Percentiles rank a stretch among this genome's conserved stretches.
phyloP scores from a whole-genome alignment of 441 rosid species.

The Eutrema salsugineum region DNA sequence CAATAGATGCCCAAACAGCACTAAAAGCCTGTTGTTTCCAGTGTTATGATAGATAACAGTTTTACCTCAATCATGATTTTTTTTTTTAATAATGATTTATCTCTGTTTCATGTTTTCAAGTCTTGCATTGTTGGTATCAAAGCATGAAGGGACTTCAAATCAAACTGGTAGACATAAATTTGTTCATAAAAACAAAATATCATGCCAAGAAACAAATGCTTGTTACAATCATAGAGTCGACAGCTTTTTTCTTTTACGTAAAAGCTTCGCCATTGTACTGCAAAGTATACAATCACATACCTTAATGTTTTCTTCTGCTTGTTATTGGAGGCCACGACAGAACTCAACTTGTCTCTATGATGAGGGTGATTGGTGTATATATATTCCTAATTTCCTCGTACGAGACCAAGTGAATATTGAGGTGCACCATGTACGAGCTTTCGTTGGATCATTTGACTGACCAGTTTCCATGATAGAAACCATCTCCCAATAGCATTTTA shows the following conservation, averaged over 20 bases:
- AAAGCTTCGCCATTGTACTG: background rate
- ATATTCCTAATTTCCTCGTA: conserved; percentile 6
- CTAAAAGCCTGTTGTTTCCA: too few relatives aligned
- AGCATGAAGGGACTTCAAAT: background rate
- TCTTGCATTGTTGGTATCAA: background rate
- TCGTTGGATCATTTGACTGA: conserved; percentile 24
- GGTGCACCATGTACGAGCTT: background rate
- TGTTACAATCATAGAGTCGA: conserved; percentile 4
- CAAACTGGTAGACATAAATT: background rate
- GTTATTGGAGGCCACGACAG: conserved; percentile 16
- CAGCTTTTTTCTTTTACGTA: conserved; percentile 4
- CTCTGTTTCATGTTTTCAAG: background rate
- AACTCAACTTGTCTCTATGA: conserved; percentile 15
- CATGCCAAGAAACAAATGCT: background rate
- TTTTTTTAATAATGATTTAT: background rate
- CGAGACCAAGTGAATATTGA: conserved; percentile 12
- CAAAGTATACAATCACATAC: background rate
- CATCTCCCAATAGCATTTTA: conserved; percentile 28
- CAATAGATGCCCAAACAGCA: background rate
- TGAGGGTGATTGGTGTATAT: background rate
- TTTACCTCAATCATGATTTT: too few relatives aligned
- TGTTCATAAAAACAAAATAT: background rate
- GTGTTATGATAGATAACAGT: too few relatives aligned
- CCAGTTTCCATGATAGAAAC: conserved; percentile 29
- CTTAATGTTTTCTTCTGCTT: background rate